A percentile compares a stretch with the other conserved stretches of the same genome.
Conservation (phyloP, 176 grass and related monocot genomes). For the Panicum miliaceum region DNA sequence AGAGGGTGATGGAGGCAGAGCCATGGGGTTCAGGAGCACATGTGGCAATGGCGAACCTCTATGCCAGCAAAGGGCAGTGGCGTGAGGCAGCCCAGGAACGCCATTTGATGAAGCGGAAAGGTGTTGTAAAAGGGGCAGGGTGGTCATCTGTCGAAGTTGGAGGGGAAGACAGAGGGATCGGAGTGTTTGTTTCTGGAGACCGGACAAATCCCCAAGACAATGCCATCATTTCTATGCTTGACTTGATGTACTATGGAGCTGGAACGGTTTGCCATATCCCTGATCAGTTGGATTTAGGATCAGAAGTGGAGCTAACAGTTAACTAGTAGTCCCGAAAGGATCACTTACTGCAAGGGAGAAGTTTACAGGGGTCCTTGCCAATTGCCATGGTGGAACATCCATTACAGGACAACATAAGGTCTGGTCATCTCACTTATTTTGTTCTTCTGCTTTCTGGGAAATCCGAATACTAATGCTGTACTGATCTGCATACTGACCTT, state of each 20-base stretch:
- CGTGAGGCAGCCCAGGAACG: constrained; percentile 58
- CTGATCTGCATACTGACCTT: constrained; percentile 5
- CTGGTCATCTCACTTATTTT: neutral
- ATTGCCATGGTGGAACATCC: constrained; percentile 14
- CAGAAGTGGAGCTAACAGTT: constrained; percentile 35
- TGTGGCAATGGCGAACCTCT: constrained; percentile 71
- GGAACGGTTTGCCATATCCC: constrained; percentile 30
- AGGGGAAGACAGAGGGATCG: constrained; percentile 37
- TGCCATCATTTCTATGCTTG: constrained; percentile 56
- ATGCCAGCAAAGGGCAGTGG: constrained; percentile 65
- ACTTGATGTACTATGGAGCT: constrained; percentile 42
- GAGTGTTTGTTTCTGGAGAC: constrained; percentile 63
- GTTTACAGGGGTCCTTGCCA: neutral
- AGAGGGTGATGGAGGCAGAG: constrained; percentile 55
- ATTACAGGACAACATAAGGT: neutral
- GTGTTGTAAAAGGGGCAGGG: constrained; percentile 63
- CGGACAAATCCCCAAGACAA: constrained; percentile 45
- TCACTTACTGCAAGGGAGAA: neutral
- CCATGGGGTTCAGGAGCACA: constrained; percentile 60
- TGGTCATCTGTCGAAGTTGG: constrained; percentile 68
- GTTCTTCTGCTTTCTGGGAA: constrained; percentile 1
- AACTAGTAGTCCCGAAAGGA: constrained; percentile 24
- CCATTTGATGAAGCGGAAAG: constrained; percentile 63
- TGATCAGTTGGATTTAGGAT: constrained; percentile 37
- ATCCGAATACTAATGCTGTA: neutral